A percentile compares a stretch with the other conserved stretches of the same genome.
Evolutionary conservation across 768 basidiomycete species (phyloP).

Genomic region (Brasilioporus rufonigricans): DNA sequence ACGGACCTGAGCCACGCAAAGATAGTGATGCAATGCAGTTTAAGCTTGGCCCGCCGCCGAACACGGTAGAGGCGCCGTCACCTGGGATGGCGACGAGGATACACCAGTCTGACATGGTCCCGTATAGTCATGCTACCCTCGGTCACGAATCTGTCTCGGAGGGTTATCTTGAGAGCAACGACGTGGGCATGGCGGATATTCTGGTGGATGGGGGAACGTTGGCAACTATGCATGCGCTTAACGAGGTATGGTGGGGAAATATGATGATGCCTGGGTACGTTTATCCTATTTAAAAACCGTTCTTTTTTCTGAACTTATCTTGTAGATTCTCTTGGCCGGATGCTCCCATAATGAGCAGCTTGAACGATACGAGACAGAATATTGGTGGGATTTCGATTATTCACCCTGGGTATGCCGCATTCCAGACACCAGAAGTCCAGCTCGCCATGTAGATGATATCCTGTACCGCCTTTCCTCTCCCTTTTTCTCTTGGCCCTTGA

Average conservation of each 20-base stretch:
- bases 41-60: slow-evolving; percentile 13
- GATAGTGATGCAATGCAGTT: slow-evolving; percentile 33
- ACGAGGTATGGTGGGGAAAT: slow-evolving; percentile 70
- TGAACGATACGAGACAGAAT: slow-evolving; percentile 15
- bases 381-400: slow-evolving; percentile 23
- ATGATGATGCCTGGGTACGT: slow-evolving; percentile 81
- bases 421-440: slow-evolving; percentile 21
- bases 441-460: slow-evolving; percentile 21
- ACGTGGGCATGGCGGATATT: slow-evolving; percentile 26
- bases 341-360: slow-evolving; percentile 20
- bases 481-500: background rate
- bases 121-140: too few species aligned
- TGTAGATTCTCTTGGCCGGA: slow-evolving; percentile 35
- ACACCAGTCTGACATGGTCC: too few species aligned
- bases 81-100: too few species aligned
- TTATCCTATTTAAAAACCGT: too few species aligned
- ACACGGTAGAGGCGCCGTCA: background rate
- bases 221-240: slow-evolving; percentile 71
- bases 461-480: background rate
- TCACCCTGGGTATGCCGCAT: slow-evolving; percentile 17
- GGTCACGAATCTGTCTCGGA: too few species aligned
- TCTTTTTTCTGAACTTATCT: too few species aligned
- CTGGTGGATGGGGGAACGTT: slow-evolving; percentile 52
- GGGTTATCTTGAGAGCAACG: too few species aligned
- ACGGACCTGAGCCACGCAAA: slow-evolving; percentile 16